These are phyloP conservation scores for Ophiocordyceps camponoti-leonardi DNA, from an alignment of 2,329 filamentous ascomycete genomes.

Conservation along the genomic window DNA sequence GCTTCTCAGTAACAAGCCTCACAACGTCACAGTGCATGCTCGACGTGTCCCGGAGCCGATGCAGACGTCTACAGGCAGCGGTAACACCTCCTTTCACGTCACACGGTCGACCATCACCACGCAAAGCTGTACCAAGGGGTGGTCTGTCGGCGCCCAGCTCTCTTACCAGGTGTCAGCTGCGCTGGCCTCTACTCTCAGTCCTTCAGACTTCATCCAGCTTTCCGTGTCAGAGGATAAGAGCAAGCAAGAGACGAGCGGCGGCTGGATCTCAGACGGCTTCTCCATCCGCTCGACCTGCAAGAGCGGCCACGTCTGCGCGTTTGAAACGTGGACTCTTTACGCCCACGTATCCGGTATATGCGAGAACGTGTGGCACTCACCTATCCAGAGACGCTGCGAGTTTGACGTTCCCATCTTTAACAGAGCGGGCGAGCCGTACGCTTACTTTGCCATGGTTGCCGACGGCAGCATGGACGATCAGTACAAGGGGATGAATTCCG, in stretches of 20 bases:
- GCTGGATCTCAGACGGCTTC: not conserved
- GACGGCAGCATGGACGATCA: not conserved
- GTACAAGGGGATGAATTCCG: not conserved
- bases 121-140: not conserved
- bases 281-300: not conserved
- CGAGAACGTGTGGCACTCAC: not conserved
- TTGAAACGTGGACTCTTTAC: not conserved
- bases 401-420: not conserved
- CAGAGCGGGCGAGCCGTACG: not conserved
- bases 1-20: not conserved
- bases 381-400: not conserved
- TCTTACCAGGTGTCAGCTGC: not conserved
- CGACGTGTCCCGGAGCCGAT: not conserved
- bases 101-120: not conserved
- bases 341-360: not conserved
- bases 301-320: not conserved
- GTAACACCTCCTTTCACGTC: not conserved
- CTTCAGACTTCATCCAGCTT: not conserved
- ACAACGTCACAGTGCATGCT: not conserved
- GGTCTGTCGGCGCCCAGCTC: not conserved
- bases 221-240: not conserved
- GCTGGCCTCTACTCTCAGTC: no score
- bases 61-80: no score
- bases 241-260: not conserved
- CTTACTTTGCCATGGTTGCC: not conserved